These are phyloP conservation scores for Daldinia bambusicola DNA, from an alignment of 495 filamentous ascomycete genomes.

Conservation along the genomic window DNA sequence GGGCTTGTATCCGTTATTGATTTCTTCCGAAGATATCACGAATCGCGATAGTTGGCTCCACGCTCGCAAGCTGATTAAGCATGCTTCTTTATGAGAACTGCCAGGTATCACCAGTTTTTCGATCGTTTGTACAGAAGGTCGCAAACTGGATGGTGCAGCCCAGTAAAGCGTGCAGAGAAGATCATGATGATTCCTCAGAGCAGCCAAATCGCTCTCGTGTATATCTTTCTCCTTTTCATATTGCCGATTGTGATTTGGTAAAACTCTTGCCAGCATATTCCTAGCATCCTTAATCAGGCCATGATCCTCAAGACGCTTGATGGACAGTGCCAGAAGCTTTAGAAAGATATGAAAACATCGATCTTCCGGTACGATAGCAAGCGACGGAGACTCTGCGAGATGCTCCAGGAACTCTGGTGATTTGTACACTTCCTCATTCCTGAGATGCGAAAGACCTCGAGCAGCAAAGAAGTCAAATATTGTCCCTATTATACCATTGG, in stretches of 20 bases:
- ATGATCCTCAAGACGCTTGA: conserved; percentile 67
- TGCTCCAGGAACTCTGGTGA: conserved; percentile 83
- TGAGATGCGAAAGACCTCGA: conserved; percentile 75
- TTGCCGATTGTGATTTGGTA: conserved; percentile 88
- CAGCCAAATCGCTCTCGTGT: conserved; percentile 79
- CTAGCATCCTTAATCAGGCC: conserved; percentile 77
- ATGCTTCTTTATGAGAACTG: conserved; percentile 85
- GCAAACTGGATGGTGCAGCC: conserved; percentile 75
- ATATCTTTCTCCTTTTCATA: conserved; percentile 86
- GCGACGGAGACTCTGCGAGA: conserved; percentile 68
- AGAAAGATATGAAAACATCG: conserved; percentile 93
- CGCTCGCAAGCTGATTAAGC: conserved; percentile 80
- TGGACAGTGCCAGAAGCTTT: conserved; percentile 79
- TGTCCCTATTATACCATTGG: conserved; percentile 77
- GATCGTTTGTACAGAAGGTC: conserved; percentile 77
- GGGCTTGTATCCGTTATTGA: conserved; percentile 60
- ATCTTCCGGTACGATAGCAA: conserved; percentile 74
- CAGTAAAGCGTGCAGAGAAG: conserved; percentile 90
- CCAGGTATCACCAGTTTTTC: conserved; percentile 81
- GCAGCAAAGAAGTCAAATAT: conserved; percentile 93
- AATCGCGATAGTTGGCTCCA: conserved; percentile 85
- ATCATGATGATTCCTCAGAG: conserved; percentile 92
- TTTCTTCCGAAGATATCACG: conserved; percentile 70
- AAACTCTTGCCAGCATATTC: conserved; percentile 78
- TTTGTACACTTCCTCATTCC: conserved; percentile 77